Base-by-base conservation (phyloP, 495 filamentous ascomycete genomes). In the Acidiella bohemica region DNA sequence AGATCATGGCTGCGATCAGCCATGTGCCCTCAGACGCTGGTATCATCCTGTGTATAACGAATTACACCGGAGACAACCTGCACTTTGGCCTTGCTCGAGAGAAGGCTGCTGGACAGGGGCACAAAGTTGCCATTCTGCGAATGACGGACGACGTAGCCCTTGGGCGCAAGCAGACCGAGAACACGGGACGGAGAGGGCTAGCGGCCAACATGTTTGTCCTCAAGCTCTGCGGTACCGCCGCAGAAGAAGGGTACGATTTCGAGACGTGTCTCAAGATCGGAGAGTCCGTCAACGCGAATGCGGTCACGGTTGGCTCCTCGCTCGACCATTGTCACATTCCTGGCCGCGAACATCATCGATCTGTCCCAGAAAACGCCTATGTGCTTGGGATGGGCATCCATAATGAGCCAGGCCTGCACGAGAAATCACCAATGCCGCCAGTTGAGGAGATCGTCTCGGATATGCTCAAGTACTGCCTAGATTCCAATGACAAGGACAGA, bases 321-420 rank as follows among this genome's bases (percentile, higher is more conserved):
- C 54, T 78, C 13, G 72, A 78, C 53, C 72, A 76, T 48, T 78
- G 73, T 57, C 72, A 78, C 46, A 73, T 78, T 10, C 73, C 72
- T 0, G 73, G 72, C 0, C 59, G 72, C 41, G 56, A 67, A 20
- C 70, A 75, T 25, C 69, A 73, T 45, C 67, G 66, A 4, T 58
- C 59, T 5, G 59, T 75, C 6, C 46, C 51, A 6, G 57, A 58
- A 12, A 58, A 71, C 43, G 64, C 66, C 26, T 50, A 72, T 41
- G 72, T 73, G 37, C 61, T 76, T 13, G 73, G 73, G 3, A 75
- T 73, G 25, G 72, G 73, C 12, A 72, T 73, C 20, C 73, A 78
- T 44, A 78, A 78, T 51, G 73, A 78, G 51, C 73, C 73, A 2
- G 59, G 59, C 66, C 70, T 16, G 66, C 73, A 53, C 59, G 59